These are phyloP conservation scores for Lepidium africanum DNA, from an alignment of 345 rosid species.

Conservation along the genomic window DNA sequence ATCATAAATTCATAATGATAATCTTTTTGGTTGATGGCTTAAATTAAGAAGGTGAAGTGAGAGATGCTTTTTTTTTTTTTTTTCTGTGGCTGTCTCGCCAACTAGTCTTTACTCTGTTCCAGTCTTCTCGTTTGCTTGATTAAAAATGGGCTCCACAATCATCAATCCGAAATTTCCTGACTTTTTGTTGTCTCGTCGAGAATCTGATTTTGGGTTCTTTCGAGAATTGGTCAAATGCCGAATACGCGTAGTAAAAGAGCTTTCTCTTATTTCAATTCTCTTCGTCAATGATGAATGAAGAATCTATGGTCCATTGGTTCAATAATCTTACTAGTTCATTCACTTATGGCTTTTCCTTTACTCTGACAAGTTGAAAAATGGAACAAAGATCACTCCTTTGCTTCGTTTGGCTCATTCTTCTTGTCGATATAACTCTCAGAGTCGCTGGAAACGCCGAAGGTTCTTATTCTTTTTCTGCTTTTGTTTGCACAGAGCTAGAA, in stretches of 20 bases:
- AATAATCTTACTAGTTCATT: background rate
- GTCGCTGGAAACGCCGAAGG: slow-evolving; percentile 62
- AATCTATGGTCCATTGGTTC: background rate
- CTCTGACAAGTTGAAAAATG: slow-evolving; percentile 1
- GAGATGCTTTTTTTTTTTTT: background rate
- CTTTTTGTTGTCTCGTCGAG: background rate
- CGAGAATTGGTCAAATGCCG: background rate
- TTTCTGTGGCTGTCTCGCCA: background rate
- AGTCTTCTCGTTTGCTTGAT: background rate
- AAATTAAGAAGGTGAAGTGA: no score
- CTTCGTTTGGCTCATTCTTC: slow-evolving; percentile 30
- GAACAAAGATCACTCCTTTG: slow-evolving; percentile 23
- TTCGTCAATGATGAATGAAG: background rate
- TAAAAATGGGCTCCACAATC: background rate
- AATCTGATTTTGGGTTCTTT: background rate
- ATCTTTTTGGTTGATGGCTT: no score
- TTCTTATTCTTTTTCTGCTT: background rate
- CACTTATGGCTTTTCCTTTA: background rate
- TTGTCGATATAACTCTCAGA: slow-evolving; percentile 30
- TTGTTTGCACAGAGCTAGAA: no score
- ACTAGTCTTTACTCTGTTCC: background rate
- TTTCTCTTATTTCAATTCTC: background rate
- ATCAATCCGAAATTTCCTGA: background rate
- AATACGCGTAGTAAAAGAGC: background rate
- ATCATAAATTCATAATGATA: no score